Base-by-base conservation (phyloP, 169 alveolate species). In the Nephromyces sp. region DNA sequence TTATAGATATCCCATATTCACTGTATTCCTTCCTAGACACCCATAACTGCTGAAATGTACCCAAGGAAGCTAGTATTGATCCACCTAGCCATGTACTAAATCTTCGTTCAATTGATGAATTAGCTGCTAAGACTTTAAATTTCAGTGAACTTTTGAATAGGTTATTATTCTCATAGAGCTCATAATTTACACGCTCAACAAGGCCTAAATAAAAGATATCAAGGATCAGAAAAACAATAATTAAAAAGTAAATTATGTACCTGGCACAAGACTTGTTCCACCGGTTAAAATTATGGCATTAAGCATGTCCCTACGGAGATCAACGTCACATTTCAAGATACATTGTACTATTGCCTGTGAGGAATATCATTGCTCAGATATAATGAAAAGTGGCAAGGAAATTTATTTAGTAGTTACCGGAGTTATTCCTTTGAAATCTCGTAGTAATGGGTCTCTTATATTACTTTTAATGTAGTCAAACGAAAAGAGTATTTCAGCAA, bases 81-180 rank as follows among this genome's bases (percentile, higher is more conserved):
- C 98, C 99, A 31, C 99, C 99, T 32, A 95, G 89, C 99, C 99
- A 96, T n/a, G 98, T 83, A 2, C 96, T 83, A 77, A 89, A 94
- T 64, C 88, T 83, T 52, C 90, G 81, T 82, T 95, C 99, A 52
- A 84, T 84, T 34, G 88, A 61, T 32, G 87, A 66, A 61, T 82
- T 87, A 21, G 93, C 89, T 25, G 93, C 81, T 68, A 88, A 86
- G 34, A 89, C 82, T 77, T 87, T 84, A 2, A 85, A 76, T 78
- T 84, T 89, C 66, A 88, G 64, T 30, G 82, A 95, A 52, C 57
- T 43, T 15, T 64, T 3, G 0, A 66, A 3, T 3, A 68, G n/a
- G 30, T 22, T 29, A 27, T 27, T 15, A 43, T 31, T 27, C 1
- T 29, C 70, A 29, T n/a, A 6, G 8, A 2, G 2, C 2, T 3